Conservation (phyloP, 1,284 basidiomycete species). For the Boletus coffeatus region DNA sequence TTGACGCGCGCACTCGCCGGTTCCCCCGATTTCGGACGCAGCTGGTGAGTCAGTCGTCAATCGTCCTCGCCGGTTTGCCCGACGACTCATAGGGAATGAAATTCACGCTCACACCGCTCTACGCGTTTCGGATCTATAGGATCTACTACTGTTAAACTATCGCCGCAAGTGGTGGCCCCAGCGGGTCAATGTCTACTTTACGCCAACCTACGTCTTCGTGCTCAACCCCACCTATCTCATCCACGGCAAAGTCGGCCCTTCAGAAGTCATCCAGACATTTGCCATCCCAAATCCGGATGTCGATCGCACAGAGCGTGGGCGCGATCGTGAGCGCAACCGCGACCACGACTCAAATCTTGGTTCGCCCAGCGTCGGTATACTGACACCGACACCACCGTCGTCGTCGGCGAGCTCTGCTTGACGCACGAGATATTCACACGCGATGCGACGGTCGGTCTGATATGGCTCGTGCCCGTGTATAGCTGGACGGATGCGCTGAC, state of each 20-base stretch:
- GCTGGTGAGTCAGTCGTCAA: no score
- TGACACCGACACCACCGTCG: background rate
- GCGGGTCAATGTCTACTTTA: constrained; percentile 1
- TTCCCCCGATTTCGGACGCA: background rate
- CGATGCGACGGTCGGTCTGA: background rate
- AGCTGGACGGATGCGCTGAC: background rate
- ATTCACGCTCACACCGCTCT: background rate
- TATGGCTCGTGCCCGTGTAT: constrained; percentile 6
- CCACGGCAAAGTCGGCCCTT: background rate
- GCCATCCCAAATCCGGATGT: constrained; percentile 3
- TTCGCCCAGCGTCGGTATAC: background rate
- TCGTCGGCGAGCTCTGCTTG: background rate
- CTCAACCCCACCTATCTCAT: background rate
- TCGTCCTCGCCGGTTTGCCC: no score
- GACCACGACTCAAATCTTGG: background rate
- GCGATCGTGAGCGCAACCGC: background rate
- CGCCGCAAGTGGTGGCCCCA: constrained; percentile 10
- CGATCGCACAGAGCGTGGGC: background rate
- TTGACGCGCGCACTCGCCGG: background rate
- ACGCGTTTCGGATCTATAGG: background rate
- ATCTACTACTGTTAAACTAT: no score
- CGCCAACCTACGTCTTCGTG: background rate
- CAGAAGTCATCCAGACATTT: constrained; percentile 20
- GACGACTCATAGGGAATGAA: background rate
- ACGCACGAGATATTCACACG: background rate